phyloP scores from a whole-genome alignment of 345 rosid species.

The Atalantia buxifolia region DNA sequence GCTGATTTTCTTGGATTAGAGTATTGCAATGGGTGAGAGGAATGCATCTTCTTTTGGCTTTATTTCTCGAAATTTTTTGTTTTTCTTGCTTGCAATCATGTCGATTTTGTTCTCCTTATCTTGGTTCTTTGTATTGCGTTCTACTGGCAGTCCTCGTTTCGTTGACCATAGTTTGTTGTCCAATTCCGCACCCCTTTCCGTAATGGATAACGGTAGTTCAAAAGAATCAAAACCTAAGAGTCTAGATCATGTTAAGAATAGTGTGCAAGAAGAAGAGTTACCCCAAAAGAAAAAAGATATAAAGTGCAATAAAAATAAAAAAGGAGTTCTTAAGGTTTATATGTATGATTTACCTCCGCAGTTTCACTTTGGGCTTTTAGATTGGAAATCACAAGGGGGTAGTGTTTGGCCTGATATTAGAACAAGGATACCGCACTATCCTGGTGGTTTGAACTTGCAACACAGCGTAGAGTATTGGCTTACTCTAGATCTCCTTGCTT shows the following conservation, averaged over 20 bases:
- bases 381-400: slow-evolving; percentile 55
- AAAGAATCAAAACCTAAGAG: background rate
- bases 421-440: slow-evolving; percentile 53
- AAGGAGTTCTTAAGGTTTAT: slow-evolving; percentile 56
- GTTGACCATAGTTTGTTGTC: slow-evolving; percentile 33
- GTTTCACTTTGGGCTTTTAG: slow-evolving; percentile 82
- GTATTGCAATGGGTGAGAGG: slow-evolving; percentile 57
- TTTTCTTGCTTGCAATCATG: slow-evolving; percentile 40
- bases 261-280: slow-evolving; percentile 17
- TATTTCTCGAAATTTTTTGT: slow-evolving; percentile 40
- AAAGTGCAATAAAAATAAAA: slow-evolving; percentile 14
- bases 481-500: slow-evolving; percentile 79
- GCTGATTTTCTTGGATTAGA: slow-evolving; percentile 16
- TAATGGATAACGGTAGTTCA: slow-evolving; percentile 25
- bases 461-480: slow-evolving; percentile 97
- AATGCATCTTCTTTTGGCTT: slow-evolving; percentile 28
- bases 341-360: slow-evolving; percentile 89
- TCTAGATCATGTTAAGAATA: slow-evolving; percentile 18
- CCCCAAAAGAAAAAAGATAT: slow-evolving; percentile 11
- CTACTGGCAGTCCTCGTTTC: slow-evolving; percentile 40
- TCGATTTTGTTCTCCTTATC: slow-evolving; percentile 53
- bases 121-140: slow-evolving; percentile 68
- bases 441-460: slow-evolving; percentile 94
- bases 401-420: slow-evolving; percentile 81
- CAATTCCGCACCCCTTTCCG: slow-evolving; percentile 23